Evolutionary conservation across 2,329 filamentous ascomycete species (phyloP).

Genomic region (Penicillium sp.): DNA sequence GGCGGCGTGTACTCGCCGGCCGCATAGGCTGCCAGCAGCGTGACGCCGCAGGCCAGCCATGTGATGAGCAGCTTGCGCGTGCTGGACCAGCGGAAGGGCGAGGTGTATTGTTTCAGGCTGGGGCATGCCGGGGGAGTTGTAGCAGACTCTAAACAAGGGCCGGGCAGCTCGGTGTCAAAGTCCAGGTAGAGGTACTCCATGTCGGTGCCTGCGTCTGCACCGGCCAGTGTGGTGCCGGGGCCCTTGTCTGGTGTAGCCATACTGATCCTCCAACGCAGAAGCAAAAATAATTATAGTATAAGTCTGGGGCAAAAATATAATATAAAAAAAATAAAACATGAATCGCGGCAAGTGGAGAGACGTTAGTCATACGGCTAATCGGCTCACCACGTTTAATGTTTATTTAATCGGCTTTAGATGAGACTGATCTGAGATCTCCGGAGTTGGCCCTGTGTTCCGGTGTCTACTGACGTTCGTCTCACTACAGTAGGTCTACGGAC

Average conservation of each 20-base stretch:
- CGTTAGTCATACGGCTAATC: no score
- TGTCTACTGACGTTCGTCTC: no score
- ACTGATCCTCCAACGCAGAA: no score
- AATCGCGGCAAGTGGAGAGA: no score
- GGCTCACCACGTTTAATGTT: no score
- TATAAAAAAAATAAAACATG: no score
- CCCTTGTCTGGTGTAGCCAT: neutral
- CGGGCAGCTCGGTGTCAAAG: slow-evolving; percentile 57
- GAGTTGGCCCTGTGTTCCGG: neutral
- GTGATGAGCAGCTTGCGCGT: slow-evolving; percentile 68
- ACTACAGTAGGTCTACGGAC: no score
- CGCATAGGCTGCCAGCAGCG: slow-evolving; percentile 72
- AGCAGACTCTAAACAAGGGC: no score
- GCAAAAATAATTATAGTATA: no score
- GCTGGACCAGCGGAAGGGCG: slow-evolving; percentile 70
- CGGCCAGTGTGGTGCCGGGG: neutral
- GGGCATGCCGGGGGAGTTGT: slow-evolving; percentile 55
- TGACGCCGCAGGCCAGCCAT: slow-evolving; percentile 70
- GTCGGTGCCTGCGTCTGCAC: slow-evolving; percentile 19
- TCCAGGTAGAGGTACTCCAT: slow-evolving; percentile 59
- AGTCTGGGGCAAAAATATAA: no score
- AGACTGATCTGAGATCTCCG: neutral
- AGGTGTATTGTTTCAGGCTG: slow-evolving; percentile 61
- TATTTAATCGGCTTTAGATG: no score
- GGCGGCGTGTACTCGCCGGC: slow-evolving; percentile 77